Percentiles rank a stretch among this genome's conserved stretches.
Conservation (phyloP, 2,329 filamentous ascomycete genomes). For the Zymoseptoria crescenta region DNA sequence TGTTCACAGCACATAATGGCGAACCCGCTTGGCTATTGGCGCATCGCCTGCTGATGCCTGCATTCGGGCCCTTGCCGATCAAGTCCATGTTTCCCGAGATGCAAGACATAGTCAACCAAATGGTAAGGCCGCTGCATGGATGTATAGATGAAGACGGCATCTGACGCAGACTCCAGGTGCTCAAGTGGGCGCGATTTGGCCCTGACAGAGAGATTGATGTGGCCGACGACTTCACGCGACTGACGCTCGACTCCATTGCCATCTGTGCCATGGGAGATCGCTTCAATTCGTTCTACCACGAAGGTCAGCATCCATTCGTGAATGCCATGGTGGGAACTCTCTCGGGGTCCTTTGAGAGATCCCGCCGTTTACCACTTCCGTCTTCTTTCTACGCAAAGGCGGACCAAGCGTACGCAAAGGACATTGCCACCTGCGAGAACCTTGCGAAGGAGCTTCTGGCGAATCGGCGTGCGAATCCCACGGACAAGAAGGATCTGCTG, state of each 20-base stretch:
- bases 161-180: neutral
- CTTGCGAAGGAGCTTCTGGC: constrained; percentile 55
- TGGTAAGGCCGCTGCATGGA: constrained; percentile 12
- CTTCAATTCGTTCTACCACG: constrained; percentile 62
- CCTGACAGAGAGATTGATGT: constrained; percentile 49
- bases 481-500: constrained; percentile 53
- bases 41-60: constrained; percentile 56
- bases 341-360: constrained; percentile 31
- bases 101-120: constrained; percentile 29
- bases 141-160: no score
- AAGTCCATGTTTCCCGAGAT: constrained; percentile 54
- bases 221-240: constrained; percentile 62
- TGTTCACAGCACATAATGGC: constrained; percentile 52
- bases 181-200: constrained; percentile 40
- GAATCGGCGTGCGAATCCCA: constrained; percentile 48
- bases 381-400: constrained; percentile 24
- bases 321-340: constrained; percentile 59
- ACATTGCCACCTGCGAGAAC: constrained; percentile 49
- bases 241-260: constrained; percentile 64
- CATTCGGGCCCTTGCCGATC: constrained; percentile 62
- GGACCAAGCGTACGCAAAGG: constrained; percentile 45
- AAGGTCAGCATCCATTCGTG: constrained; percentile 55
- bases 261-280: constrained; percentile 49
- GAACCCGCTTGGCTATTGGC: constrained; percentile 28
- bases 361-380: constrained; percentile 39